These are phyloP conservation scores for Coccomyxa sp. DNA, from an alignment of 139 green algal species.

Conservation along the genomic window DNA sequence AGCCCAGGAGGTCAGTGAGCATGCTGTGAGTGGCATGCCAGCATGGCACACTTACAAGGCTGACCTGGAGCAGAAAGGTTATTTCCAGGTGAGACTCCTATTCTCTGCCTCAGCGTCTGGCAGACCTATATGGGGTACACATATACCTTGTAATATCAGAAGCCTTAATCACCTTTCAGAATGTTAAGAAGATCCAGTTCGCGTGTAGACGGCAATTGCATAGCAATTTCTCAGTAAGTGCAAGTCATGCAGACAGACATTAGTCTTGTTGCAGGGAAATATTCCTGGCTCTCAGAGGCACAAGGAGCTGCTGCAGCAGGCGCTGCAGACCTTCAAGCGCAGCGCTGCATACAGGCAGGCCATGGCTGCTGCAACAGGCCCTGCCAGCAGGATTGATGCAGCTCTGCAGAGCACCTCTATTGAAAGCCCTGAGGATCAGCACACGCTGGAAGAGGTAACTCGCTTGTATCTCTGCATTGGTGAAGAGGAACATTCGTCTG, in stretches of 20 bases:
- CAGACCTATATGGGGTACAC: not conserved
- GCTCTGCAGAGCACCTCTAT: too few relatives aligned
- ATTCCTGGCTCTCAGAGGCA: constrained; percentile 24
- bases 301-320: constrained; percentile 36
- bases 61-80: constrained; percentile 33
- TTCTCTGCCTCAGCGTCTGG: not conserved
- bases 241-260: not conserved
- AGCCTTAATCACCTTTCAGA: too few relatives aligned
- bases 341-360: constrained; percentile 4
- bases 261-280: constrained; percentile 3
- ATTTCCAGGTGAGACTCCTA: constrained; percentile 22
- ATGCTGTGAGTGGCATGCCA: not conserved
- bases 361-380: not conserved
- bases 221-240: too few relatives aligned
- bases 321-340: constrained; percentile 23
- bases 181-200: too few relatives aligned
- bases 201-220: too few relatives aligned
- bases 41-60: constrained; percentile 35
- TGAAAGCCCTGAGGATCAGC: too few relatives aligned
- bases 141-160: not conserved
- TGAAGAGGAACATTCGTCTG: too few relatives aligned
- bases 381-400: not conserved
- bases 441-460: too few relatives aligned
- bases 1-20: not conserved
- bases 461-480: too few relatives aligned